Percentiles rank a stretch among this genome's conserved stretches.
phyloP scores from a whole-genome alignment of 2,329 filamentous ascomycete species.

The Pseudogymnoascus destructans region DNA sequence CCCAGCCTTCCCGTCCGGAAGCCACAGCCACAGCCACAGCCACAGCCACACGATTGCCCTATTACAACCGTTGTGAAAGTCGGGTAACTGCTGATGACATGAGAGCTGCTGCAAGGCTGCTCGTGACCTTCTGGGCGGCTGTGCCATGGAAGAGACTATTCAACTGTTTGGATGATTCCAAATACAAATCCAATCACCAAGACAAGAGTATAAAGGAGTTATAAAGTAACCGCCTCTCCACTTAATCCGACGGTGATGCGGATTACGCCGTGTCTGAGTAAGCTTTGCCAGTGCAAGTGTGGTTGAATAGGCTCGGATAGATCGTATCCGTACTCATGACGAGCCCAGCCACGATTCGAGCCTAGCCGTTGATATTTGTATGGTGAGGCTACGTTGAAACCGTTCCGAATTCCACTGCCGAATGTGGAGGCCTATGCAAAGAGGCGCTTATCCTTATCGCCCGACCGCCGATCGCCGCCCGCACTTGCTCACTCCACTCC shows the following conservation, averaged over 20 bases:
- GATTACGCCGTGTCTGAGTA: not conserved
- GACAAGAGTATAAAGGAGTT: not conserved
- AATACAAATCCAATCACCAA: not conserved
- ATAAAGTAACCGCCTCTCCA: not conserved
- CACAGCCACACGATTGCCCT: not conserved
- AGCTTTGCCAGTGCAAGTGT: not conserved
- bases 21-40: conserved; percentile 7
- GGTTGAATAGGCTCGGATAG: not conserved
- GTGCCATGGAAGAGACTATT: not conserved
- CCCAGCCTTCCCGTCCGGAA: not conserved
- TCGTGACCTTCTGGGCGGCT: not conserved
- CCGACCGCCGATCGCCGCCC: not conserved
- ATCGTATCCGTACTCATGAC: not conserved
- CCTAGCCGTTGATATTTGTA: not conserved
- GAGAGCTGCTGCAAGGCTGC: not conserved
- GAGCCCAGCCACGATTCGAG: not conserved
- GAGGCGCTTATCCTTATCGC: conserved; percentile 4
- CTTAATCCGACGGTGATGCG: not conserved
- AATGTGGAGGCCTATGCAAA: conserved; percentile 8
- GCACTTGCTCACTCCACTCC: not conserved
- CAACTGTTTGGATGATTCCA: not conserved
- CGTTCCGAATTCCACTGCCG: not conserved
- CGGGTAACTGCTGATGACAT: not conserved
- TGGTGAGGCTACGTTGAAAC: not conserved
- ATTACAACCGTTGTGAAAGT: not conserved